Base-by-base conservation (phyloP, 371 early-diverging fungal species). In the Phascolomyces articulosus region DNA sequence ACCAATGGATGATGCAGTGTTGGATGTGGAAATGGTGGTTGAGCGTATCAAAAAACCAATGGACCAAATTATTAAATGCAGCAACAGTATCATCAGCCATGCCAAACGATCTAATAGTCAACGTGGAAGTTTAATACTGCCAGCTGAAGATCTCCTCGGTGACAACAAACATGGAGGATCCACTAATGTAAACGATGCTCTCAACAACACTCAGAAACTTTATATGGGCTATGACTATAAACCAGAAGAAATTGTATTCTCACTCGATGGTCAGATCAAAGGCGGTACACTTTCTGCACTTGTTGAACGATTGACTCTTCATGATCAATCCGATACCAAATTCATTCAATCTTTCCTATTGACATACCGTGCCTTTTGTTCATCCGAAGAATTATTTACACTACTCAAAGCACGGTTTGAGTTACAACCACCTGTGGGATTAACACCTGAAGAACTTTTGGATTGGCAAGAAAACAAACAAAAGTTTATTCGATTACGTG, bases 221-320 rank as follows among this genome's bases (percentile, higher is more conserved):
- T 96, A 83, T 58, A 76, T 96, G 29, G 72, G 78, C 15, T 86
- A 91, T 67, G 94, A 95, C 74, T 92, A 93, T 66, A 72, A 77
- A 2, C 82, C 82, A 6, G 75, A 84, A 27, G 94, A 93, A n/a
- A 82, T 97, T 56, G 76, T 91, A 0, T 90, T 94, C 71, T 91
- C 89, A 70, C 80, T 84, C 74, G 96, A 97, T 55, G 92, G 91
- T 13, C 79, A 87, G 51, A 95, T 97, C 60, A 91, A 90, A 65
- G 96, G 96, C 55, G 96, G 96, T 27, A 95, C 95, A 1, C 70
- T 96, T 16, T 61, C 75, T 4, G 93, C 93, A 0, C 82, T 97
- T 1, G 85, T 95, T 3, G 96, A 95, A 78, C 83, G 95, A 8
- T 77, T 96, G 64, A 96, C 96, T 0, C 73, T 90, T 24, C 96